Evolutionary conservation across 2,329 filamentous ascomycete species (phyloP).

Genomic region (Sporothrix humicola): DNA sequence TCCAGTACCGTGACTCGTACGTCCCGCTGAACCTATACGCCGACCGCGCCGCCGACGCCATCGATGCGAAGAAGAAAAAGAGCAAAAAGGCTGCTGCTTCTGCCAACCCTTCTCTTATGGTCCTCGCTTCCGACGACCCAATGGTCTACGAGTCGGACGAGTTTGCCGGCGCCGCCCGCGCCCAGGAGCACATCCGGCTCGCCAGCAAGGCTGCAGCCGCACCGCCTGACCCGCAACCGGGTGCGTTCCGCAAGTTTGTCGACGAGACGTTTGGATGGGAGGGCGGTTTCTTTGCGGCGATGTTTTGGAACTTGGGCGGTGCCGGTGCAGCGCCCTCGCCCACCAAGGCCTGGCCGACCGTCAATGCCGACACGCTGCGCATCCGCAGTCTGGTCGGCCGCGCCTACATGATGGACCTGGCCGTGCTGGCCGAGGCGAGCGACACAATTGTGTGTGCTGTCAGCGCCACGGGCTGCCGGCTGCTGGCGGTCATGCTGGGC

Average conservation of each 20-base stretch:
- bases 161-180: constrained; percentile 60
- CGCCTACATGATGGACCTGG: constrained; percentile 82
- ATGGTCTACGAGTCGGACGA: constrained; percentile 72
- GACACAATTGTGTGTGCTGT: constrained; percentile 79
- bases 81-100: neutral
- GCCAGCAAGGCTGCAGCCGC: constrained; percentile 63
- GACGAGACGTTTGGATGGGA: constrained; percentile 86
- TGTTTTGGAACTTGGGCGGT: constrained; percentile 80
- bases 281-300: constrained; percentile 79
- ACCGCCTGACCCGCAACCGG: neutral
- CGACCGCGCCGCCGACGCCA: constrained; percentile 61
- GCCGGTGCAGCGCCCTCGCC: constrained; percentile 45
- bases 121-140: constrained; percentile 83
- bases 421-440: constrained; percentile 70
- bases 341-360: constrained; percentile 31
- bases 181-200: constrained; percentile 78
- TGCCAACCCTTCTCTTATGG: constrained; percentile 50
- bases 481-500: constrained; percentile 85
- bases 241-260: constrained; percentile 67
- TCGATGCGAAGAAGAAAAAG: constrained; percentile 45
- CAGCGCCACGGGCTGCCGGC: constrained; percentile 71
- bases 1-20: constrained; percentile 77
- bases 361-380: constrained; percentile 59
- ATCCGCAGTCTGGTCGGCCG: constrained; percentile 76
- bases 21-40: constrained; percentile 74